These are phyloP conservation scores for Pythium dissimile DNA, from an alignment of 352 stramenopile species.

Conservation along the genomic window DNA sequence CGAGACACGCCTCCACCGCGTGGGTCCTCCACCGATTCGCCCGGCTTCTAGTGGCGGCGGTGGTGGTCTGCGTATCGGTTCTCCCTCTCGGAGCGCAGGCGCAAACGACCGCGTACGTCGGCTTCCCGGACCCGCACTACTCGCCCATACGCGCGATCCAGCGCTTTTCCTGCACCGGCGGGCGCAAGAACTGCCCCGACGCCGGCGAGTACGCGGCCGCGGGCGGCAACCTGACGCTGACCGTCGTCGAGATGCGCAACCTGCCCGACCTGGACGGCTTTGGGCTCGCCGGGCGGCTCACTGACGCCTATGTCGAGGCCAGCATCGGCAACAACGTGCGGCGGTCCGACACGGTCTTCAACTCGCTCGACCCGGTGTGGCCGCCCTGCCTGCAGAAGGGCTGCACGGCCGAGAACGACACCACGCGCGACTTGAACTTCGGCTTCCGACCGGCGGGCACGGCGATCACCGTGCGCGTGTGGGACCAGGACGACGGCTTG, in stretches of 20 bases:
- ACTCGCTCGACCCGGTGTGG: conserved; percentile 82
- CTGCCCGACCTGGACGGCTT: conserved; percentile 82
- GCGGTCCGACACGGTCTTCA: conserved; percentile 55
- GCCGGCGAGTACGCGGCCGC: conserved; percentile 63
- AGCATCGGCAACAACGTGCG: conserved; percentile 70
- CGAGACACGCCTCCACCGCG: too few relatives aligned
- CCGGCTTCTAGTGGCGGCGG: too few relatives aligned
- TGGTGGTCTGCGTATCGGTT: too few relatives aligned
- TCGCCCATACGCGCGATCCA: conserved; percentile 42
- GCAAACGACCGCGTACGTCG: conserved; percentile 57
- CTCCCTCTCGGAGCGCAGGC: conserved; percentile 6
- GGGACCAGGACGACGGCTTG: conserved; percentile 81
- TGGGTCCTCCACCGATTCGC: too few relatives aligned
- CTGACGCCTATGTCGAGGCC: conserved; percentile 76
- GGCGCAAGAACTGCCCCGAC: conserved; percentile 61
- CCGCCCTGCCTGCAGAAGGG: conserved; percentile 37
- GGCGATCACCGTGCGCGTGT: conserved; percentile 60
- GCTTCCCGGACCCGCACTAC: conserved; percentile 65
- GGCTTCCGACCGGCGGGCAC: conserved; percentile 81
- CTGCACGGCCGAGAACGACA: conserved; percentile 45
- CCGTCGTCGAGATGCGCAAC: conserved; percentile 81
- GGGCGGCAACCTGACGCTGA: conserved; percentile 87
- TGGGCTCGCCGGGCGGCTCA: conserved; percentile 53
- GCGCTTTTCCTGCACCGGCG: conserved; percentile 71
- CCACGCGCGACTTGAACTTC: conserved; percentile 74